phyloP scores from a whole-genome alignment of 139 green algal genomes.

The Coelastrella sp. region DNA sequence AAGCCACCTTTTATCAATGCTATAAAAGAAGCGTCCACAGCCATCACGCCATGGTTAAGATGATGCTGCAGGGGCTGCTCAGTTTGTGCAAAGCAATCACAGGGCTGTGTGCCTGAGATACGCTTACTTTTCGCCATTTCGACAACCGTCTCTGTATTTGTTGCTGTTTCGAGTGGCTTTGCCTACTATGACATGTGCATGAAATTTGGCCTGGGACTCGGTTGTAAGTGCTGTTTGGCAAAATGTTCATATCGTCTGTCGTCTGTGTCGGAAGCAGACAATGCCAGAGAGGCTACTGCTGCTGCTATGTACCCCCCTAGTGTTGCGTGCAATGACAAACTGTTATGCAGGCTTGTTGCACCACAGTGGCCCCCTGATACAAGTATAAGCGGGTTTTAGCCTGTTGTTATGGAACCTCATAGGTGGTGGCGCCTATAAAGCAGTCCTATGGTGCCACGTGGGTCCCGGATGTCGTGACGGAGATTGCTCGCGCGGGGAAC shows the following conservation, averaged over 20 bases:
- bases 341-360: neutral
- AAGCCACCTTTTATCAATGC: neutral
- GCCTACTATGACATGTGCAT: neutral
- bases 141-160: neutral
- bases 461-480: too few relatives aligned
- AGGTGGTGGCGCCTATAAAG: too few relatives aligned
- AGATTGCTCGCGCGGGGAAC: too few relatives aligned
- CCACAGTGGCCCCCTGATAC: too few relatives aligned
- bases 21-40: neutral
- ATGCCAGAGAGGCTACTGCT: neutral
- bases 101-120: neutral
- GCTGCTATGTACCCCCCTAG: neutral
- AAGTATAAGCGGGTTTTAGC: too few relatives aligned
- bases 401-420: too few relatives aligned
- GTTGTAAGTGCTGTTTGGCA: neutral
- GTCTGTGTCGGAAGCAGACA: neutral
- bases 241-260: neutral
- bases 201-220: neutral
- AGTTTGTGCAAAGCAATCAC: too few relatives aligned
- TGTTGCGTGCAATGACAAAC: neutral
- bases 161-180: neutral
- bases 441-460: too few relatives aligned
- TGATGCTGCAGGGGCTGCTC: neutral
- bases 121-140: constrained; percentile 19
- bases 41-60: neutral